Conservation (phyloP, 1,284 basidiomycete genomes). For the Grifola frondosa region DNA sequence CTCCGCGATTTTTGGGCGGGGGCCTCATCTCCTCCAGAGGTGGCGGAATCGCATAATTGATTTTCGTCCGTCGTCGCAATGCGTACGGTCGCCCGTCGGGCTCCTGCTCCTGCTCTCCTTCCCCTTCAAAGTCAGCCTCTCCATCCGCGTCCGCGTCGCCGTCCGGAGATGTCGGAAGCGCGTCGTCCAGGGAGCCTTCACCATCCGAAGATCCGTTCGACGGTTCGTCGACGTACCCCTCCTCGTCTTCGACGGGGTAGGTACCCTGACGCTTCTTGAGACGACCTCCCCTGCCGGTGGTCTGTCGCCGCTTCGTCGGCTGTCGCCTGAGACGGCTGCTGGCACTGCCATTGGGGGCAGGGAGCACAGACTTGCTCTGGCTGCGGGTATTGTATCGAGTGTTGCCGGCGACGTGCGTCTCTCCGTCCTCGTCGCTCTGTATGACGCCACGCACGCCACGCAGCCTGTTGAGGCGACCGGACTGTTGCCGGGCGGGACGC, state of each 20-base stretch:
- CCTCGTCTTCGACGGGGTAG: slow-evolving; percentile 57
- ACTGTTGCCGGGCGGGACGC: not conserved
- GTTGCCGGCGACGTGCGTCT: no score
- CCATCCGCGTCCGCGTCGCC: slow-evolving; percentile 48
- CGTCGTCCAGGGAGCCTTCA: slow-evolving; percentile 59
- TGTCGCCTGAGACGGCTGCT: no score
- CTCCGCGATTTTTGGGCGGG: slow-evolving; percentile 34
- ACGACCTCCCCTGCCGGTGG: no score
- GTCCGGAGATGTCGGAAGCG: slow-evolving; percentile 45
- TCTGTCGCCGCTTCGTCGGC: no score
- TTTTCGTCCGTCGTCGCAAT: slow-evolving; percentile 59
- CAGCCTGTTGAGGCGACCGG: no score
- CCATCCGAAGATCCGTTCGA: slow-evolving; percentile 55
- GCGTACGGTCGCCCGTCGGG: slow-evolving; percentile 53
- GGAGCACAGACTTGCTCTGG: no score
- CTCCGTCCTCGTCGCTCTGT: no score
- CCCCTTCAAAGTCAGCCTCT: slow-evolving; percentile 44
- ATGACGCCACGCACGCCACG: no score
- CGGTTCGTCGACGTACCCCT: slow-evolving; percentile 46
- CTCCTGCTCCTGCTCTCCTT: slow-evolving; percentile 34
- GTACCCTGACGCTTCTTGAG: no score
- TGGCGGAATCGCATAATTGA: slow-evolving; percentile 78
- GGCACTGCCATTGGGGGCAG: no score
- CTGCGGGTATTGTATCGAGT: no score
- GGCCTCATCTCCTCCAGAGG: slow-evolving; percentile 68